Conservation (phyloP, 2,329 filamentous ascomycete genomes). For the Chaetomium globosum region DNA sequence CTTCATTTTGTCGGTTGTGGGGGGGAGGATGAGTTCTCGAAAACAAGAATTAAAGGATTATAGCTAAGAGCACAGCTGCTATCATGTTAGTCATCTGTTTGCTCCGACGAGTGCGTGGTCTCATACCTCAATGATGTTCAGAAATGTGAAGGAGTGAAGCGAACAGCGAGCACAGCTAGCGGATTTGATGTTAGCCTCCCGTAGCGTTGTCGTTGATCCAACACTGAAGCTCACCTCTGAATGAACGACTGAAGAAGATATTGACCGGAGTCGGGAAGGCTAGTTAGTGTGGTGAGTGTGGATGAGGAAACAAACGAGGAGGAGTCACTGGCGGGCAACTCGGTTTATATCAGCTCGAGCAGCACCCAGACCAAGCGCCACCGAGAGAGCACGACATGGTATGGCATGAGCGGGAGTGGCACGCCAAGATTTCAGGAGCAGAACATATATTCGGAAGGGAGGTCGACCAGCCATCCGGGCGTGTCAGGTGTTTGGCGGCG, state of each 20-base stretch:
- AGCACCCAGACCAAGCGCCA: slow-evolving; percentile 8
- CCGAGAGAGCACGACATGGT: slow-evolving; percentile 20
- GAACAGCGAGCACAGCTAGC: slow-evolving; percentile 54
- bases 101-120: background rate
- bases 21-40: slow-evolving; percentile 36
- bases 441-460: slow-evolving; percentile 43
- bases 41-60: slow-evolving; percentile 42
- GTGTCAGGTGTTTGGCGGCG: slow-evolving; percentile 46
- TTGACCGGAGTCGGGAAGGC: slow-evolving; percentile 38
- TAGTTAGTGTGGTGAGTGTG: slow-evolving; percentile 41
- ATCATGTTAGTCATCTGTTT: background rate
- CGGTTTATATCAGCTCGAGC: slow-evolving; percentile 45
- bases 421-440: slow-evolving; percentile 42
- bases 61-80: slow-evolving; percentile 50
- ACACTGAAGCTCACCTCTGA: slow-evolving; percentile 48
- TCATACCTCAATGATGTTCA: slow-evolving; percentile 48
- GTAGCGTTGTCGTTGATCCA: slow-evolving; percentile 5
- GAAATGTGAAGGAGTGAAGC: slow-evolving; percentile 47
- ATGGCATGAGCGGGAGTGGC: slow-evolving; percentile 38
- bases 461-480: slow-evolving; percentile 46
- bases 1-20: slow-evolving; percentile 51
- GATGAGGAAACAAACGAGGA: slow-evolving; percentile 42
- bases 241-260: slow-evolving; percentile 48
- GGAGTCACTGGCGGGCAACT: slow-evolving; percentile 33
- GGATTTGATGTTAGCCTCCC: slow-evolving; percentile 23